Percentiles rank a stretch among this genome's conserved stretches.
phyloP scores from a whole-genome alignment of 1,139 yeast species.

The Nakaseomyces nivariensis region DNA sequence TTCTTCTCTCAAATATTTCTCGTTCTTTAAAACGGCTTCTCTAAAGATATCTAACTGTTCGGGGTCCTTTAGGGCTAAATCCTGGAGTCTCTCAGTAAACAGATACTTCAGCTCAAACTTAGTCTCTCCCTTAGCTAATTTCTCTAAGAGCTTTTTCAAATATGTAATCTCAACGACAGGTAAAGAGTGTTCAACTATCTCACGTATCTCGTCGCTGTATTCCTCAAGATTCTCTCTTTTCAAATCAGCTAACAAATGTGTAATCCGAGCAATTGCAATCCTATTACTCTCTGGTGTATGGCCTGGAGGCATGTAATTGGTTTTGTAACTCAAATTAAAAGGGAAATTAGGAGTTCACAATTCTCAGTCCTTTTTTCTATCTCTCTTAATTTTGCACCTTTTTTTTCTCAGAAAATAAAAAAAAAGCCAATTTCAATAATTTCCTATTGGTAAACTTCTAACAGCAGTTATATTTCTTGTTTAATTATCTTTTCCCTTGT shows the following conservation, averaged over 20 bases:
- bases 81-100: not conserved
- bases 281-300: not conserved
- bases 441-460: too few relatives aligned
- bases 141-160: slow-evolving; percentile 20
- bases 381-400: not conserved
- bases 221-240: slow-evolving; percentile 14
- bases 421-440: too few relatives aligned
- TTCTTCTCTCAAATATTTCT: not conserved
- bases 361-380: not conserved
- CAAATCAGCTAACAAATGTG: slow-evolving; percentile 4
- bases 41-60: not conserved
- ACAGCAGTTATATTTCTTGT: too few relatives aligned
- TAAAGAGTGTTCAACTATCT: slow-evolving; percentile 17
- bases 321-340: too few relatives aligned
- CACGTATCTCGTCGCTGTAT: slow-evolving; percentile 15
- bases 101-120: not conserved
- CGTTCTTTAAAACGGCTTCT: not conserved
- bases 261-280: slow-evolving; percentile 1
- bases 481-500: too few relatives aligned
- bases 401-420: too few relatives aligned
- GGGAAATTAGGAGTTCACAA: not conserved
- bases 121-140: slow-evolving; percentile 2
- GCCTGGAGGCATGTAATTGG: not conserved
- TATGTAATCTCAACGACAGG: slow-evolving; percentile 15
- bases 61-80: not conserved